Evolutionary conservation across 2,329 filamentous ascomycete species (phyloP).

Genomic region (Exophiala sp.): DNA sequence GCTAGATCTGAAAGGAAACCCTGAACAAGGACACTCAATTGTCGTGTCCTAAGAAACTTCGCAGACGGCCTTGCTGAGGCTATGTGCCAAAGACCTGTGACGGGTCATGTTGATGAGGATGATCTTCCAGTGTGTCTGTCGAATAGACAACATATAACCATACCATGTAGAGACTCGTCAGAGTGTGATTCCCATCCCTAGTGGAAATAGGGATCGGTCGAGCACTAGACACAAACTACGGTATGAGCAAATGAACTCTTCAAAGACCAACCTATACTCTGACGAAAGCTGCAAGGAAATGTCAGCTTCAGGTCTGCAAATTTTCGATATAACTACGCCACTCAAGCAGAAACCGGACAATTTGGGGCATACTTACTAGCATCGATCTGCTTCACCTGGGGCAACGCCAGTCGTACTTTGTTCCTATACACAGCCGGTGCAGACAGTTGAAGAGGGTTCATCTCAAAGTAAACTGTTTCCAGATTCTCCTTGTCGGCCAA

Average conservation of each 20-base stretch:
- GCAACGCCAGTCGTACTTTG: slow-evolving; percentile 83
- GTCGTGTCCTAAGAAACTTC: no score
- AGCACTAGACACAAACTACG: neutral
- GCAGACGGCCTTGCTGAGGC: no score
- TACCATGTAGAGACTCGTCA: no score
- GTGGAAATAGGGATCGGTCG: neutral
- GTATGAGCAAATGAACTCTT: neutral
- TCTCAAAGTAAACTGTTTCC: slow-evolving; percentile 93
- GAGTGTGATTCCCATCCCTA: no score
- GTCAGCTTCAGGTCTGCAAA: slow-evolving; percentile 2
- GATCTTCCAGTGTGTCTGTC: no score
- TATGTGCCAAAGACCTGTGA: no score
- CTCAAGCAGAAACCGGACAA: neutral
- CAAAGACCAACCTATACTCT: slow-evolving; percentile 7
- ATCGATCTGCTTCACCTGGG: slow-evolving; percentile 89
- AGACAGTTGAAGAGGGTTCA: slow-evolving; percentile 79
- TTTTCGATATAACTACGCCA: neutral
- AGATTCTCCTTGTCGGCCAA: slow-evolving; percentile 74
- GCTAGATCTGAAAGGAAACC: no score
- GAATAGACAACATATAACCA: no score
- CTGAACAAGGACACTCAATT: no score
- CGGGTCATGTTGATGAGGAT: no score
- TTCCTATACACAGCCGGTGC: slow-evolving; percentile 86
- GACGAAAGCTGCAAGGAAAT: slow-evolving; percentile 28
- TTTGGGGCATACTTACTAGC: slow-evolving; percentile 67